Conservation (phyloP, 2,329 filamentous ascomycete genomes). For the Polytolypa hystricis region DNA sequence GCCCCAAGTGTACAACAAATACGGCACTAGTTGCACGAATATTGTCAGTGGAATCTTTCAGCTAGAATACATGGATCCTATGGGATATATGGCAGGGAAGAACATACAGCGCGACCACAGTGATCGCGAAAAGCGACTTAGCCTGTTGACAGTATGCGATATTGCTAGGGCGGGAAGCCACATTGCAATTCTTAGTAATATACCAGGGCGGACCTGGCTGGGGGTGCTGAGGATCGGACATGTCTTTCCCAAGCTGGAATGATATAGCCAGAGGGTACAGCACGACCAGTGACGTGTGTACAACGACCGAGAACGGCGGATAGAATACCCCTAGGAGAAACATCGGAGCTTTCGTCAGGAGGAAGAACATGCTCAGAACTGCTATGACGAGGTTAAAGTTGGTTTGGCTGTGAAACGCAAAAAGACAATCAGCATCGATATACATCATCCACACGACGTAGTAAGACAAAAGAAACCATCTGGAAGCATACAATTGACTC, state of each 20-base stretch:
- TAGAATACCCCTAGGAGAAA: constrained; percentile 47
- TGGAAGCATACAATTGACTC: constrained; percentile 44
- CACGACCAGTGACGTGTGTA: constrained; percentile 41
- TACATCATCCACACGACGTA: no score
- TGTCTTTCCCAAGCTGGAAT: constrained; percentile 48
- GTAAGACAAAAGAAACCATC: neutral
- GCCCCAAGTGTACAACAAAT: constrained; percentile 38
- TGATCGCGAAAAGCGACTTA: constrained; percentile 46
- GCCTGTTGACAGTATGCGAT: constrained; percentile 50
- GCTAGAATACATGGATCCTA: no score
- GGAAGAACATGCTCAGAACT: constrained; percentile 50
- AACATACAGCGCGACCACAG: constrained; percentile 45
- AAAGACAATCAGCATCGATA: no score
- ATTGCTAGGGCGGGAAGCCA: constrained; percentile 36
- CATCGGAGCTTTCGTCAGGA: constrained; percentile 47
- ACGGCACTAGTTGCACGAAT: constrained; percentile 30
- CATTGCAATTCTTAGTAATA: constrained; percentile 49
- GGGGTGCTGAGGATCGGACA: constrained; percentile 43
- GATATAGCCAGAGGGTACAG: constrained; percentile 46
- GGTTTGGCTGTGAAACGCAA: constrained; percentile 40
- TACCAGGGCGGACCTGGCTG: constrained; percentile 52
- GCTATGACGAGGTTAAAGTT: constrained; percentile 51
- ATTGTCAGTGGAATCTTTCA: no score
- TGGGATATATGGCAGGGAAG: no score
- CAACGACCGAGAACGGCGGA: constrained; percentile 42